Base-by-base conservation (phyloP, 1,139 yeast genomes). In the Diutina sp. region DNA sequence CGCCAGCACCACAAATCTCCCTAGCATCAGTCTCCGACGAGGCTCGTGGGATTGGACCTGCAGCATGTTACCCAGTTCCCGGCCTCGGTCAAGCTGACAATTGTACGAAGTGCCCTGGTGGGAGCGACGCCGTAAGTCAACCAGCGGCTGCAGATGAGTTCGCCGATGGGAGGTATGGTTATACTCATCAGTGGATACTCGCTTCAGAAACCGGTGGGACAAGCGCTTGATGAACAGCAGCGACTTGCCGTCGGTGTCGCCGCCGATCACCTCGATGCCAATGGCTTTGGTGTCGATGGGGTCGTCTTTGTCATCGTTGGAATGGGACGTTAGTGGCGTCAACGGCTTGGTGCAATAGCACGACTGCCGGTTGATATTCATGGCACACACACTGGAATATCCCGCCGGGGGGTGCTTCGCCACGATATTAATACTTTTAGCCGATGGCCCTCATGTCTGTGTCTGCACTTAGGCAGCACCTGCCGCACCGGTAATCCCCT, bases 261-360 rank as follows among this genome's bases (percentile, higher is more conserved):
- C 9, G 5, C 11, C 9, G 11, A 25, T 21, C 30, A 12, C 16
- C 7, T 46, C 30, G 9, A 46, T 8, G 21, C 16, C 51, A 47
- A 47, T 46, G 28, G 50, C 28, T 5, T 14, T 18, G 30, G 50
- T 46, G n/a, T 46, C 50, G 50, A 46, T 47, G 14, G 35, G 35
- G 30, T 47, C 51, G 28, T 47, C 6, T 30, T 21, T 18, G n/a
- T 46, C 21, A 8, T 21, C 18, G 3, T 30, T 30, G 4, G 25
- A 21, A 18, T 46, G 21, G 45, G 32, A 38, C 21, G 45, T 6
- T 32, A 50, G 11, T 11, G 53, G 53, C 6, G 53, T 50, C 29
- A 50, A 18, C 16, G 53, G 53, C 32, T 50, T 50, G 21, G 53
- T 50, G 16, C 53, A 50, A 18, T 50, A 50, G 53, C 53, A 50